Conservation (phyloP, 192 early-diverging fungal genomes). For the Jimgerdemannia lactiflua region DNA sequence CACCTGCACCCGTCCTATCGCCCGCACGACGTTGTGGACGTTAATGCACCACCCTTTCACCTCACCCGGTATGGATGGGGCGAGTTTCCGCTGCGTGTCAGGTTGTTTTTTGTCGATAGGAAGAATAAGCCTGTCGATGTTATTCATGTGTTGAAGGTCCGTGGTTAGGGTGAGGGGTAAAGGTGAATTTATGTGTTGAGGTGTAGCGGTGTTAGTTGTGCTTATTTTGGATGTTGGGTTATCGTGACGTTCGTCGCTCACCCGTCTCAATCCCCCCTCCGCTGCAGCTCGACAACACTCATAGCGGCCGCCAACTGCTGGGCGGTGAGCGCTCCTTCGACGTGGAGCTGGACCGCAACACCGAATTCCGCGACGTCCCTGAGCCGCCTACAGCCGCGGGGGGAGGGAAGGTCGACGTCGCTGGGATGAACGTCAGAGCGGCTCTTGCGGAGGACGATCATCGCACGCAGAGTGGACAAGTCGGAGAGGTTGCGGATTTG, state of each 20-base stretch:
- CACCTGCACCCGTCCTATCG: slow-evolving; percentile 88
- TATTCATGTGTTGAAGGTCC: slow-evolving; percentile 74
- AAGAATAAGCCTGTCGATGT: slow-evolving; percentile 83
- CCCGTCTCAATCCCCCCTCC: neutral
- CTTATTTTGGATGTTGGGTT: slow-evolving; percentile 5
- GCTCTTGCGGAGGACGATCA: neutral
- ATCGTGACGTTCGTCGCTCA: neutral
- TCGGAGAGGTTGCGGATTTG: neutral
- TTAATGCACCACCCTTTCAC: slow-evolving; percentile 73
- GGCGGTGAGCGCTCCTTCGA: slow-evolving; percentile 77
- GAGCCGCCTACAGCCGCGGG: too few relatives aligned
- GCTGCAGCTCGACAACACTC: slow-evolving; percentile 64
- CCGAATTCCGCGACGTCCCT: slow-evolving; percentile 46
- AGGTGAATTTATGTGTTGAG: neutral
- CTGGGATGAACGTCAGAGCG: too few relatives aligned
- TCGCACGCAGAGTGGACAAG: neutral
- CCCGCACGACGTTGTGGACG: slow-evolving; percentile 86
- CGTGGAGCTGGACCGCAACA: slow-evolving; percentile 82
- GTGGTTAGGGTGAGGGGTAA: slow-evolving; percentile 7
- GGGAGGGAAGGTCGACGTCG: neutral
- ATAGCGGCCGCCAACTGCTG: slow-evolving; percentile 65
- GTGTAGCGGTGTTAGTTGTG: neutral
- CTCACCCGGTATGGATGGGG: slow-evolving; percentile 93
- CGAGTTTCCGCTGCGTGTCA: slow-evolving; percentile 84
- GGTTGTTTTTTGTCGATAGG: slow-evolving; percentile 78